phyloP scores from a whole-genome alignment of 2,329 filamentous ascomycete species.

The Aureobasidium sp. region DNA sequence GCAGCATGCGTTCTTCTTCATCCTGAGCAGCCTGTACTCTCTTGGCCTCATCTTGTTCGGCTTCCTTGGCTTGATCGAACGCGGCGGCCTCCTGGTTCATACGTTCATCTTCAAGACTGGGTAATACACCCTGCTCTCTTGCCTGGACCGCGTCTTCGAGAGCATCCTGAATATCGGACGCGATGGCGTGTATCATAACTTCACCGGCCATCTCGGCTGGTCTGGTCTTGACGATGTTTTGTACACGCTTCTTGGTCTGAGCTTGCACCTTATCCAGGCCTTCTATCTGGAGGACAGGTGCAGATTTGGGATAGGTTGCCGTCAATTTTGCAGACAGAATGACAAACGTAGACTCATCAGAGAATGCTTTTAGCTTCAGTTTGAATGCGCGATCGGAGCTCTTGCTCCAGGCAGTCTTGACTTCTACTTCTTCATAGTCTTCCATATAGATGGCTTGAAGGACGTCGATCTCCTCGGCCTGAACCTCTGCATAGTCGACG shows the following conservation, averaged over 20 bases:
- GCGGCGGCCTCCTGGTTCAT: slow-evolving; percentile 72
- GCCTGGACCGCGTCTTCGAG: slow-evolving; percentile 80
- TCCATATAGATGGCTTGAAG: slow-evolving; percentile 84
- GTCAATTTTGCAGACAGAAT: slow-evolving; percentile 74
- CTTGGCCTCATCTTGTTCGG: slow-evolving; percentile 36
- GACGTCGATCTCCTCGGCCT: slow-evolving; percentile 80
- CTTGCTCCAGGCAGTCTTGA: slow-evolving; percentile 79
- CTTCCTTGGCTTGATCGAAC: slow-evolving; percentile 48
- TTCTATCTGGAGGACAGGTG: slow-evolving; percentile 65
- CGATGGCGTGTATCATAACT: slow-evolving; percentile 60
- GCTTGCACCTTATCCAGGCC: slow-evolving; percentile 59
- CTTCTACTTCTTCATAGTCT: slow-evolving; percentile 71
- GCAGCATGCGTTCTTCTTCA: slow-evolving; percentile 64
- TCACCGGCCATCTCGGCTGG: slow-evolving; percentile 58
- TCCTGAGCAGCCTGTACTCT: slow-evolving; percentile 34
- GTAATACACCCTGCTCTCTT: slow-evolving; percentile 66
- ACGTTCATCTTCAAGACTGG: slow-evolving; percentile 83
- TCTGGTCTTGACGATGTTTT: slow-evolving; percentile 60
- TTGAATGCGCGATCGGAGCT: slow-evolving; percentile 73
- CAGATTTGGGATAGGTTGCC: slow-evolving; percentile 82
- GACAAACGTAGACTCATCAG: slow-evolving; percentile 63
- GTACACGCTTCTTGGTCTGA: slow-evolving; percentile 63
- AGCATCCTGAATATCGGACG: slow-evolving; percentile 56
- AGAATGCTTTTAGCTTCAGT: slow-evolving; percentile 66
- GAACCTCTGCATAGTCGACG: slow-evolving; percentile 71